Percentiles rank a stretch among this genome's conserved stretches.
phyloP scores from a whole-genome alignment of 495 filamentous ascomycete species.

The Parmelia sp. region DNA sequence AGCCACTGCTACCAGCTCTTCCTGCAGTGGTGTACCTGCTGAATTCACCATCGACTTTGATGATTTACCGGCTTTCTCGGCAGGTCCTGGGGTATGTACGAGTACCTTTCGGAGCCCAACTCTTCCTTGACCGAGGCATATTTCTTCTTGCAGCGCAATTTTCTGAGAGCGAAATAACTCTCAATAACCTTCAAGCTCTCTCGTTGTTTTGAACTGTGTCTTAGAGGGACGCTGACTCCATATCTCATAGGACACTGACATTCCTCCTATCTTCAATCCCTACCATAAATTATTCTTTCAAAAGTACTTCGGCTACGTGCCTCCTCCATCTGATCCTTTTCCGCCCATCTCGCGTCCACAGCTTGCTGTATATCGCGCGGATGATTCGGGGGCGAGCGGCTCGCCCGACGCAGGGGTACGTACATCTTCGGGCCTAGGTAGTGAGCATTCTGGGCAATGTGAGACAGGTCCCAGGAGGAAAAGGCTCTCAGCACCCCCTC shows the following conservation, averaged over 20 bases:
- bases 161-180: neutral
- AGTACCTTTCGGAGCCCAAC: neutral
- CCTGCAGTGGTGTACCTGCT: constrained; percentile 7
- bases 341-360: constrained; percentile 35
- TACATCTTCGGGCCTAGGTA: neutral
- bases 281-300: constrained; percentile 40
- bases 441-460: neutral
- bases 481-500: neutral
- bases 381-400: constrained; percentile 24
- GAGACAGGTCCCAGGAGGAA: neutral
- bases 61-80: constrained; percentile 28
- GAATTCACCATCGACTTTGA: constrained; percentile 24
- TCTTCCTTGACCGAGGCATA: neutral
- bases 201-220: neutral
- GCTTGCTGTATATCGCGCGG: constrained; percentile 37
- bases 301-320: constrained; percentile 35
- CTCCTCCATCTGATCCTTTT: constrained; percentile 37
- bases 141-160: neutral
- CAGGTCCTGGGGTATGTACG: constrained; percentile 9
- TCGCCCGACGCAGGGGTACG: constrained; percentile 29
- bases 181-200: neutral
- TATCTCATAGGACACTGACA: constrained; percentile 23
- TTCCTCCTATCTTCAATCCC: constrained; percentile 39
- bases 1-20: constrained; percentile 9
- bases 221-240: neutral